These are phyloP conservation scores for Aspergillus caelatus DNA, from an alignment of 2,329 filamentous ascomycete genomes.

Conservation along the genomic window DNA sequence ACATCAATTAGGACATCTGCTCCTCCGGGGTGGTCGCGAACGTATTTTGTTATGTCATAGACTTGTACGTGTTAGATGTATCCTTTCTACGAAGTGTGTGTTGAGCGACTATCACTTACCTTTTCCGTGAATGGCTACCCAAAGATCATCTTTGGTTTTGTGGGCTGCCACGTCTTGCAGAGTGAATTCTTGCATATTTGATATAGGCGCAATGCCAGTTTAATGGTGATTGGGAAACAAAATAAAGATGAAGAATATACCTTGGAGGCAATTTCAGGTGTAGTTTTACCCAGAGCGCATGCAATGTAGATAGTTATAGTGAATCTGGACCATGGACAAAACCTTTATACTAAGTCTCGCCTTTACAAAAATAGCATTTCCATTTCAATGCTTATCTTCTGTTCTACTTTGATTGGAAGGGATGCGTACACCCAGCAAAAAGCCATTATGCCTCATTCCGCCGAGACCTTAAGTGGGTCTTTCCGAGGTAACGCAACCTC, in stretches of 20 bases:
- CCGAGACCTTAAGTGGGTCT: background rate
- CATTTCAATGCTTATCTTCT: background rate
- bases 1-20: conserved; percentile 43
- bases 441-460: background rate
- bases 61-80: conserved; percentile 41
- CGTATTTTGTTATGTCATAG: conserved; percentile 61
- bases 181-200: conserved; percentile 25
- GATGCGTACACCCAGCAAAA: background rate
- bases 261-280: background rate
- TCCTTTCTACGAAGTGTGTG: background rate
- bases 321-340: background rate
- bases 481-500: background rate
- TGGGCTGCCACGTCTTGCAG: conserved; percentile 51
- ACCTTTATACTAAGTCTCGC: background rate
- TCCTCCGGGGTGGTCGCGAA: conserved; percentile 60
- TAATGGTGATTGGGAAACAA: background rate
- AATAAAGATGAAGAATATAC: background rate
- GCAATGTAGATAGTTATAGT: background rate
- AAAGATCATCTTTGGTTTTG: conserved; percentile 52
- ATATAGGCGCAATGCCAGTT: background rate
- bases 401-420: background rate
- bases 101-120: conserved; percentile 35
- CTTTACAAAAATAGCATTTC: background rate
- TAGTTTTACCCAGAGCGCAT: background rate
- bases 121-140: conserved; percentile 61